phyloP scores from a whole-genome alignment of 75 land plant genomes.

The Cunninghamia lanceolata region DNA sequence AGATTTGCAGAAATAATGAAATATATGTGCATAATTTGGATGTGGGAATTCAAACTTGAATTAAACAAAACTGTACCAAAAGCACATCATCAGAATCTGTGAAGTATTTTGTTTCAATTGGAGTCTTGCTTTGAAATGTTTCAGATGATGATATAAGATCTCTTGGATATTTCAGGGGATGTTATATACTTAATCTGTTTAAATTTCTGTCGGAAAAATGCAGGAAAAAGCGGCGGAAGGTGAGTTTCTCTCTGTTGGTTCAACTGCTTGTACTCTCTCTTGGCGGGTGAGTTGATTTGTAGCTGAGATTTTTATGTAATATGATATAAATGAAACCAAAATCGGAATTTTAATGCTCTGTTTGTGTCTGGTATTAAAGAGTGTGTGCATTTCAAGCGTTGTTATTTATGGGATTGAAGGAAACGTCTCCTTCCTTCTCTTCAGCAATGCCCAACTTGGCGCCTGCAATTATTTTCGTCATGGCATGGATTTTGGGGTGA shows the following conservation, averaged over 20 bases:
- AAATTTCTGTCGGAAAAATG: neutral
- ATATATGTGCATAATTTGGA: neutral
- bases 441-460: constrained; percentile 74
- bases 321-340: neutral
- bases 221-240: constrained; percentile 45
- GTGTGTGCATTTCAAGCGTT: constrained; percentile 42
- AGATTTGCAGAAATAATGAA: neutral
- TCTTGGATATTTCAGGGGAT: neutral
- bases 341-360: neutral
- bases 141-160: neutral
- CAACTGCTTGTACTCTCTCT: constrained; percentile 39
- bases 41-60: neutral
- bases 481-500: constrained; percentile 54
- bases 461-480: constrained; percentile 59
- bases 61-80: too few relatives aligned
- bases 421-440: constrained; percentile 62
- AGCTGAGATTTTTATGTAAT: neutral
- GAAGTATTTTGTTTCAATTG: too few relatives aligned
- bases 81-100: too few relatives aligned
- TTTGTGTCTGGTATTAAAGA: constrained; percentile 19
- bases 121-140: neutral
- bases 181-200: neutral
- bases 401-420: constrained; percentile 38
- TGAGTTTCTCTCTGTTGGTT: constrained; percentile 24
- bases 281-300: constrained; percentile 37